These are phyloP conservation scores for Puccinia brachypodii DNA, from an alignment of 1,284 basidiomycete species.

Conservation along the genomic window DNA sequence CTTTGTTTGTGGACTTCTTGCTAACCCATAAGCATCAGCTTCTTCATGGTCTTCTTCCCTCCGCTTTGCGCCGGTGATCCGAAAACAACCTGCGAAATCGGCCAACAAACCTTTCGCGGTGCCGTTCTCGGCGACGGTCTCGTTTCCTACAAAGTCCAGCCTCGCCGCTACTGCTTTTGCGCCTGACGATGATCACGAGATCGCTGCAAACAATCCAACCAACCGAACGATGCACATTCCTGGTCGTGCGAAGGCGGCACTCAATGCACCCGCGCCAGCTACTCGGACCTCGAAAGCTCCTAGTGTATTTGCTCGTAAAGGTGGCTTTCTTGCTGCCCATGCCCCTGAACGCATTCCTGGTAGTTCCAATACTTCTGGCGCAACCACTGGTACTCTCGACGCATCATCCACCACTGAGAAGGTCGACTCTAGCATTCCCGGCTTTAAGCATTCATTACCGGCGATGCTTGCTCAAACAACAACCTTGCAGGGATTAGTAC, in stretches of 20 bases:
- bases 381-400: neutral
- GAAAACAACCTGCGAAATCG: conserved; percentile 43
- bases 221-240: conserved; percentile 40
- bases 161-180: conserved; percentile 35
- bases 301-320: conserved; percentile 45
- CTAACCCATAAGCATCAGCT: conserved; percentile 40
- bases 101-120: conserved; percentile 39
- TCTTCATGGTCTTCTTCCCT: conserved; percentile 49
- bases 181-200: conserved; percentile 38
- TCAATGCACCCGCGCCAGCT: conserved; percentile 26
- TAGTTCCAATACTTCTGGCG: neutral
- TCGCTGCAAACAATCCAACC: conserved; percentile 1
- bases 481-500: conserved; percentile 41
- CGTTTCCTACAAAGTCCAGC: conserved; percentile 20
- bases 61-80: conserved; percentile 48
- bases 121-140: conserved; percentile 26
- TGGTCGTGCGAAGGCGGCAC: conserved; percentile 44
- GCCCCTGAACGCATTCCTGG: conserved; percentile 47
- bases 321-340: conserved; percentile 48
- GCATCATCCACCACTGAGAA: conserved; percentile 23
- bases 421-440: conserved; percentile 48
- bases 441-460: conserved; percentile 45
- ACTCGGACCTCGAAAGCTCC: conserved; percentile 35
- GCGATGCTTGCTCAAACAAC: conserved; percentile 46
- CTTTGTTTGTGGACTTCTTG: conserved; percentile 10